Evolutionary conservation across 2,329 filamentous ascomycete genomes (phyloP).

Genomic region (Rhinocladiella mackenziei): DNA sequence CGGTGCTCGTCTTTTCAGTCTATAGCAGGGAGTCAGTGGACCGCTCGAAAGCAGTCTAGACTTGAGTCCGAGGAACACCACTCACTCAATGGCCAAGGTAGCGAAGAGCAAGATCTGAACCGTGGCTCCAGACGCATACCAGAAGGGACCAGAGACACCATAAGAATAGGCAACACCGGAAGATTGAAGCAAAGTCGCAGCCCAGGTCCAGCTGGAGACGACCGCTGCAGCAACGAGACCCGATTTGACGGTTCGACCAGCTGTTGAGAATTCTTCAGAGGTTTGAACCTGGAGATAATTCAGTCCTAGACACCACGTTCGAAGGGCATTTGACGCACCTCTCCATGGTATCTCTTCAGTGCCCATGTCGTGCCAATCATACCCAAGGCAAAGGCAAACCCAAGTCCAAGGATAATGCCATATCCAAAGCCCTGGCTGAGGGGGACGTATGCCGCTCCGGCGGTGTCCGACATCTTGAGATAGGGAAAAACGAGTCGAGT

Average conservation of each 20-base stretch:
- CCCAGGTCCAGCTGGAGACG: slow-evolving; percentile 78
- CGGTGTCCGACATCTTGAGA: slow-evolving; percentile 17
- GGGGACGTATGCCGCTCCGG: slow-evolving; percentile 8
- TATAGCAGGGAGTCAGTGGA: too few species aligned
- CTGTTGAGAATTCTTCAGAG: slow-evolving; percentile 88
- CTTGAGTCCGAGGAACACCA: too few species aligned
- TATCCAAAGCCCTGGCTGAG: slow-evolving; percentile 42
- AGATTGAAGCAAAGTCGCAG: slow-evolving; percentile 54
- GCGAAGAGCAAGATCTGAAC: slow-evolving; percentile 88
- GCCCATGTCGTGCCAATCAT: slow-evolving; percentile 59
- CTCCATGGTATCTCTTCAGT: slow-evolving; percentile 65
- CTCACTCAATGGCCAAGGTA: slow-evolving; percentile 73
- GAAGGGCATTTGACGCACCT: slow-evolving; percentile 30
- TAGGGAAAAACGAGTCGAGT: slow-evolving; percentile 6
- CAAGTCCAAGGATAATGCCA: slow-evolving; percentile 50
- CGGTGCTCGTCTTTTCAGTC: slow-evolving; percentile 74
- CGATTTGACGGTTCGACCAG: slow-evolving; percentile 81
- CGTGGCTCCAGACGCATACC: slow-evolving; percentile 68
- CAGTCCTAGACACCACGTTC: background rate
- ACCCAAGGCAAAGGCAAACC: slow-evolving; percentile 42
- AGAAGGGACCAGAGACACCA: slow-evolving; percentile 63
- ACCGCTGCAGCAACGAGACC: slow-evolving; percentile 83
- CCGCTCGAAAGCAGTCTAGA: too few species aligned
- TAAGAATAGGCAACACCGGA: slow-evolving; percentile 80
- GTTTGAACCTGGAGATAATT: slow-evolving; percentile 62